These are phyloP conservation scores for Gnaphalium uliginosum DNA, from an alignment of 129 eudicot genomes.

Conservation along the genomic window DNA sequence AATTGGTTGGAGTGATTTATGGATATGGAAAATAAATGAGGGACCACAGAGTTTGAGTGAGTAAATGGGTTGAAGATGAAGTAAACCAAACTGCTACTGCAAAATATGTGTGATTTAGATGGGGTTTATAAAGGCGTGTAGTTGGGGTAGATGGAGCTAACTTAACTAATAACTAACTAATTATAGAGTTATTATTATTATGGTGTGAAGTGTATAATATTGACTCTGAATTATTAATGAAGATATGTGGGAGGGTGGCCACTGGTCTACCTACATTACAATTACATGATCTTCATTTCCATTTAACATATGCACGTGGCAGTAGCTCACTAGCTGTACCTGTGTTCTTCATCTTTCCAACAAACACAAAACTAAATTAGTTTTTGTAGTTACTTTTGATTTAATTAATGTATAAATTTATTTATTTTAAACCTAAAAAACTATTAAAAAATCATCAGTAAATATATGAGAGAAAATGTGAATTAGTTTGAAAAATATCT, in stretches of 20 bases:
- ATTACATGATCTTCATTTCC: background rate
- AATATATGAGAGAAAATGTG: too few species aligned
- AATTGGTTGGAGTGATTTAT: constrained; percentile 5
- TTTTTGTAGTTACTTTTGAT: too few species aligned
- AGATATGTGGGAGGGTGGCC: background rate
- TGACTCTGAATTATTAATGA: background rate
- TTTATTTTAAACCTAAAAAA: too few species aligned
- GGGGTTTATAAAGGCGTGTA: constrained; percentile 40
- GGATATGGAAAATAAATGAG: background rate
- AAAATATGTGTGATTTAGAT: constrained; percentile 14
- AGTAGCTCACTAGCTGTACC: background rate
- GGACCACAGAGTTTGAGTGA: background rate
- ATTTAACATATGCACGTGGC: background rate
- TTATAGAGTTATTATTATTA: too few species aligned
- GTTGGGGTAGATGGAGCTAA: constrained; percentile 39
- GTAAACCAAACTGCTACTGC: background rate
- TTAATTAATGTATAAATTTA: too few species aligned
- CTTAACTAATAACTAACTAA: background rate
- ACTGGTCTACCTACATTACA: background rate
- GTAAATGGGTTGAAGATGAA: constrained; percentile 4
- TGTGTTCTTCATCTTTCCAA: too few species aligned
- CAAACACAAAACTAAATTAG: too few species aligned
- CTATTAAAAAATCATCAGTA: too few species aligned
- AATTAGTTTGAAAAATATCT: too few species aligned
- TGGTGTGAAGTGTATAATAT: too few species aligned